Percentiles rank a stretch among this genome's conserved stretches.
phyloP scores from a whole-genome alignment of 2,329 filamentous ascomycete genomes.

The Monilinia aucupariae region DNA sequence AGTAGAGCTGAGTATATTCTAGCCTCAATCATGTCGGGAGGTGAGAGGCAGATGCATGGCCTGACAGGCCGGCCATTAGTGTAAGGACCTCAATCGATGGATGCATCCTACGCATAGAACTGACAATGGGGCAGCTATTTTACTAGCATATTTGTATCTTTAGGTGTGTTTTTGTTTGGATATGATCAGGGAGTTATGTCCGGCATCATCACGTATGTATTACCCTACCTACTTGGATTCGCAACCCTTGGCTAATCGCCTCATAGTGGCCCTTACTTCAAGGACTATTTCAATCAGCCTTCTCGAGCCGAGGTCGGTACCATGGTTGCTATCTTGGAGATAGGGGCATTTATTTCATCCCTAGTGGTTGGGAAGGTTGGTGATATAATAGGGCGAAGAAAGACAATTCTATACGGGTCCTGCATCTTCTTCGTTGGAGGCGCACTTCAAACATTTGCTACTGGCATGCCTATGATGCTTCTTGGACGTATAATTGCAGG shows the following conservation, averaged over 20 bases:
- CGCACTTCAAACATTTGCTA: slow-evolving; percentile 75
- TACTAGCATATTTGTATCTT: slow-evolving; percentile 82
- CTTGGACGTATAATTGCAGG: slow-evolving; percentile 77
- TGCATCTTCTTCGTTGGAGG: slow-evolving; percentile 82
- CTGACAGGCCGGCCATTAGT: slow-evolving; percentile 92
- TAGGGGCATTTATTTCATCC: slow-evolving; percentile 88
- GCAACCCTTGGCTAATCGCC: slow-evolving; percentile 21
- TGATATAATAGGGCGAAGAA: slow-evolving; percentile 83
- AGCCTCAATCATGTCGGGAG: slow-evolving; percentile 79
- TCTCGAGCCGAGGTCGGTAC: slow-evolving; percentile 84
- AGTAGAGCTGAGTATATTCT: slow-evolving; percentile 64
- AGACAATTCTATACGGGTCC: slow-evolving; percentile 89
- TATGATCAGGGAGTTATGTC: slow-evolving; percentile 92
- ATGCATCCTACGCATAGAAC: slow-evolving; percentile 5
- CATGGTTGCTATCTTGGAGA: slow-evolving; percentile 94
- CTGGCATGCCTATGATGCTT: slow-evolving; percentile 85
- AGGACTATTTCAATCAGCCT: slow-evolving; percentile 87
- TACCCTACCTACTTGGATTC: background rate
- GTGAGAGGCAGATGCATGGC: slow-evolving; percentile 74
- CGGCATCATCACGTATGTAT: slow-evolving; percentile 57
- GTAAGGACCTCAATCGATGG: slow-evolving; percentile 46
- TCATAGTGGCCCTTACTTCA: slow-evolving; percentile 74
- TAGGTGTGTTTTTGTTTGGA: slow-evolving; percentile 83
- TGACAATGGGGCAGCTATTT: slow-evolving; percentile 62
- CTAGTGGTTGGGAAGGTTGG: slow-evolving; percentile 81